Conservation (phyloP, 352 stramenopile species). For the Globisporangium megalacanthum region DNA sequence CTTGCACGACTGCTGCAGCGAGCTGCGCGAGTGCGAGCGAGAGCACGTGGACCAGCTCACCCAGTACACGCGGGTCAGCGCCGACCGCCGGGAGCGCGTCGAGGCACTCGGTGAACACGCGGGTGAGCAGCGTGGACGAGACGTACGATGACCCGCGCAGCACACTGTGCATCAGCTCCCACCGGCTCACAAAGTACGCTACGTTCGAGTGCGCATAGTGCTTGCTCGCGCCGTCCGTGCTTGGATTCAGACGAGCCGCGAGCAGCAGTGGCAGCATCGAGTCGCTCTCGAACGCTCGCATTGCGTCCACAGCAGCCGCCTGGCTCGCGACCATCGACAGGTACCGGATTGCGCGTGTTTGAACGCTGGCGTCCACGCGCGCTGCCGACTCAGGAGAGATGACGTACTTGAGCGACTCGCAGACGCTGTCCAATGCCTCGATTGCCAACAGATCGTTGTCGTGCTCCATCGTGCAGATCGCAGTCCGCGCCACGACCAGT, state of each 20-base stretch:
- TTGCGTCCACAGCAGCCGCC: conserved; percentile 22
- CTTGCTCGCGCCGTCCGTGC: conserved; percentile 3
- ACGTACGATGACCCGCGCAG: conserved; percentile 47
- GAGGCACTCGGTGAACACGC: conserved; percentile 36
- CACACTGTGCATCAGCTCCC: conserved; percentile 44
- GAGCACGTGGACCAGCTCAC: conserved; percentile 67
- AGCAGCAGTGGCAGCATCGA: conserved; percentile 33
- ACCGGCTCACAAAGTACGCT: conserved; percentile 47
- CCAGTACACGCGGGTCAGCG: conserved; percentile 46
- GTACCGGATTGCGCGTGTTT: conserved; percentile 31
- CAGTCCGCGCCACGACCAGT: conserved; percentile 36
- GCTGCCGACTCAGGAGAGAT: conserved; percentile 2
- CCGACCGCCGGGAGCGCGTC: conserved; percentile 48
- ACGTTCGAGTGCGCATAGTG: conserved; percentile 26
- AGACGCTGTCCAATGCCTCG: conserved; percentile 23
- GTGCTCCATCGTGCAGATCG: conserved; percentile 29
- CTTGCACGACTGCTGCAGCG: conserved; percentile 23
- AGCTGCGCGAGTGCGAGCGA: conserved; percentile 44
- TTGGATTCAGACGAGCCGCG: conserved; percentile 19
- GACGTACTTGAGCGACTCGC: conserved; percentile 25
- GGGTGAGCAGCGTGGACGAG: conserved; percentile 27
- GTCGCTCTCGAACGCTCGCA: conserved; percentile 29
- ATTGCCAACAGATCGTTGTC: conserved; percentile 23
- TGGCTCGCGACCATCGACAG: conserved; percentile 28
- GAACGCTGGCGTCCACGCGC: conserved; percentile 18